Percentiles rank a stretch among this genome's conserved stretches.
Conservation (phyloP, 192 early-diverging fungal genomes). For the Geranomyces michiganensis region DNA sequence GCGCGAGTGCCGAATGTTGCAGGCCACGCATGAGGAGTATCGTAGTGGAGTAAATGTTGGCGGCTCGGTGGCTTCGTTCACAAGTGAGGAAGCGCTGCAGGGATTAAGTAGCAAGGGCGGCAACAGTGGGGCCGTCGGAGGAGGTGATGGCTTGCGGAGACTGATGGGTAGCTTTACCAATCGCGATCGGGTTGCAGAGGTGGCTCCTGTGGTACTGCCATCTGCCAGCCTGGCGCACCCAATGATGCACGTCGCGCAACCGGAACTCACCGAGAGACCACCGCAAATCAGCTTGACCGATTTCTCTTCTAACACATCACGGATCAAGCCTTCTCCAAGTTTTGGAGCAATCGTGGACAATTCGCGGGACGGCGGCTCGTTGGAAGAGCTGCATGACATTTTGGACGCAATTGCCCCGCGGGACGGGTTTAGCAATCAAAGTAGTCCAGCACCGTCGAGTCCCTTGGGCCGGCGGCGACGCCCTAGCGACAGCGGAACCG, state of each 20-base stretch:
- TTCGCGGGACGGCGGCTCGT: constrained; percentile 6
- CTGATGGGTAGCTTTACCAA: not conserved
- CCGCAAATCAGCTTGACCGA: not conserved
- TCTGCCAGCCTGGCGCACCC: not conserved
- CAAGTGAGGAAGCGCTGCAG: not conserved
- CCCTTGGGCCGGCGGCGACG: not conserved
- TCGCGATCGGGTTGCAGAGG: not conserved
- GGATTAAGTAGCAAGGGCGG: not conserved
- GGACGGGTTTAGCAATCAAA: not conserved
- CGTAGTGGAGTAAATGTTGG: not conserved
- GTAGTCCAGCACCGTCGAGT: not conserved
- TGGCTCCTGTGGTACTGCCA: not conserved
- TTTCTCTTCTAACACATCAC: not conserved
- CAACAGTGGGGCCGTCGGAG: not conserved
- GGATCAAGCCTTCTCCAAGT: not conserved
- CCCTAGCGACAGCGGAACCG: not conserved
- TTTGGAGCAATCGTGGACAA: not conserved
- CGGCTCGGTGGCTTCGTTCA: not conserved
- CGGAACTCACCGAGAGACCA: not conserved
- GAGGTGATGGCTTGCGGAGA: constrained; percentile 2
- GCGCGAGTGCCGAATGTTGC: not conserved
- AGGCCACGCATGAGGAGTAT: constrained; percentile 7
- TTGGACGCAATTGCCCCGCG: constrained; percentile 7
- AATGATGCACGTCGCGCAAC: not conserved
- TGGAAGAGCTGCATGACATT: constrained; percentile 25